Percentiles rank a stretch among this genome's conserved stretches.
Evolutionary conservation across 2,329 filamentous ascomycete species (phyloP).

Genomic region (Trichoderma sp.): DNA sequence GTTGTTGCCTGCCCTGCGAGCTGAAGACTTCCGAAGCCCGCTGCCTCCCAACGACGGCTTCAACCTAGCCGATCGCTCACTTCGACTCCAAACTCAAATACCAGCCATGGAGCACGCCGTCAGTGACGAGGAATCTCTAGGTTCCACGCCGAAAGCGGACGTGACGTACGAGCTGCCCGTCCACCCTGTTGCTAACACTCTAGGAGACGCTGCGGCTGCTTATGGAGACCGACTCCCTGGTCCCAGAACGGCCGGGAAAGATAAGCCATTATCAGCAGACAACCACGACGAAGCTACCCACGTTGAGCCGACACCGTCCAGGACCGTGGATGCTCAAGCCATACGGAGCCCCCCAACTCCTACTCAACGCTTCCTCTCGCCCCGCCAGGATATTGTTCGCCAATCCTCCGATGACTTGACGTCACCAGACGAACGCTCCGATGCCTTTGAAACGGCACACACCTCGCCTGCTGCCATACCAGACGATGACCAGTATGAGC

Average conservation of each 20-base stretch:
- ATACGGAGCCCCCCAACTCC: conserved; percentile 34
- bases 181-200: conserved; percentile 29
- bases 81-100: conserved; percentile 48
- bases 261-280: background rate
- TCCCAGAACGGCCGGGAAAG: conserved; percentile 8
- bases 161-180: conserved; percentile 38
- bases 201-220: conserved; percentile 3
- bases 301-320: conserved; percentile 45
- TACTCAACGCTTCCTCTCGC: conserved; percentile 34
- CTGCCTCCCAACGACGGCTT: background rate
- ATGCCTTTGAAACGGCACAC: conserved; percentile 34
- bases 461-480: conserved; percentile 27
- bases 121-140: conserved; percentile 62
- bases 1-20: conserved; percentile 40
- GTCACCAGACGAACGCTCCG: conserved; percentile 43
- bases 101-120: conserved; percentile 39
- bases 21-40: conserved; percentile 34
- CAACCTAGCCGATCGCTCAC: conserved; percentile 31
- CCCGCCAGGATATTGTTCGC: conserved; percentile 29
- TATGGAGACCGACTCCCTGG: background rate
- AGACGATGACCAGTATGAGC: conserved; percentile 12
- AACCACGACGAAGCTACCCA: conserved; percentile 44
- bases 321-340: conserved; percentile 34
- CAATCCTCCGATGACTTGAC: conserved; percentile 39
- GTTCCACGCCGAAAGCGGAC: conserved; percentile 69